A percentile compares a stretch with the other conserved stretches of the same genome.
Conservation (phyloP, 176 grass and related monocot genomes). For the Musa troglodytarum region DNA sequence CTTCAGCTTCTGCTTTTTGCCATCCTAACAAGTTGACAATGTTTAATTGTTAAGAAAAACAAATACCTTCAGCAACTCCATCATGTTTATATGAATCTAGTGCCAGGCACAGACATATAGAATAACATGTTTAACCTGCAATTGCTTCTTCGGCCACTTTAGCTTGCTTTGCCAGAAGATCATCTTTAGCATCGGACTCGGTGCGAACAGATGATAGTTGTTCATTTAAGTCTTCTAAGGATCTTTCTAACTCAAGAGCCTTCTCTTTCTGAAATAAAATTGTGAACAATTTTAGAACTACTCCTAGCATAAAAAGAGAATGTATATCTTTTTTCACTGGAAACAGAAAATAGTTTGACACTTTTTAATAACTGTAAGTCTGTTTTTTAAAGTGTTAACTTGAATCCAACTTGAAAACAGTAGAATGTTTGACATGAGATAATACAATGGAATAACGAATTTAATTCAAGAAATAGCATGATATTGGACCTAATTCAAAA, state of each 20-base stretch:
- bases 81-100: not conserved
- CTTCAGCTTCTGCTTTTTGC: constrained; percentile 22
- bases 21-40: constrained; percentile 18
- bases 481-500: no score
- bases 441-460: no score
- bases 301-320: no score
- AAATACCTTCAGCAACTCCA: not conserved
- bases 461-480: no score
- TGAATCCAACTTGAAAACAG: no score
- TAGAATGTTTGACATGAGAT: no score
- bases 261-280: constrained; percentile 24
- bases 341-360: no score
- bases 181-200: constrained; percentile 31
- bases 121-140: constrained; percentile 9
- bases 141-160: constrained; percentile 34
- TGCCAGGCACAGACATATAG: not conserved
- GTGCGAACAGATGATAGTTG: constrained; percentile 21
- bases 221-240: constrained; percentile 27
- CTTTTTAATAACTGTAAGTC: no score
- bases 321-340: no score
- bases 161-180: constrained; percentile 31
- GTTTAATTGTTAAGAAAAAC: not conserved
- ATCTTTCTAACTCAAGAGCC: constrained; percentile 21
- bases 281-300: no score
- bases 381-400: no score